These are phyloP conservation scores for Huntiella abstrusa DNA, from an alignment of 2,329 filamentous ascomycete species.

Conservation along the genomic window DNA sequence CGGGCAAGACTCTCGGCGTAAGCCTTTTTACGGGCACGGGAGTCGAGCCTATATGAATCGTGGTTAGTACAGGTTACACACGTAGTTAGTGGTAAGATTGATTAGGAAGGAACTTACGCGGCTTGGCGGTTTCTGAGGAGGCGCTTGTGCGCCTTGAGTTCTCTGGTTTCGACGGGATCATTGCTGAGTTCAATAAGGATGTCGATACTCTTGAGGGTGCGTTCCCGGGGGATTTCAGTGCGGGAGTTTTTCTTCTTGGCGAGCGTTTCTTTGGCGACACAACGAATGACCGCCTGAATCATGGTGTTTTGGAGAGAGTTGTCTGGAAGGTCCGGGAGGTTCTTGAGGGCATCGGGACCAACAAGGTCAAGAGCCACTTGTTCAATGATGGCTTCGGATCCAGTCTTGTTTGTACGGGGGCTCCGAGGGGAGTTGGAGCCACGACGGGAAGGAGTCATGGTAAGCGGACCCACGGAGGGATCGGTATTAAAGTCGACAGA, in stretches of 20 bases:
- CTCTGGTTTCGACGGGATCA: slow-evolving; percentile 87
- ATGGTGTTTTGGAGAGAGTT: not conserved
- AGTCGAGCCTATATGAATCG: slow-evolving; percentile 53
- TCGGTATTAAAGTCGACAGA: too few relatives aligned
- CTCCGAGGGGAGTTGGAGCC: too few relatives aligned
- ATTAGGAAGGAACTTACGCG: slow-evolving; percentile 46
- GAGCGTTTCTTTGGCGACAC: slow-evolving; percentile 47
- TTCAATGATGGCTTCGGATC: too few relatives aligned
- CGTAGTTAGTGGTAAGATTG: not conserved
- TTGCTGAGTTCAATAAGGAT: slow-evolving; percentile 72
- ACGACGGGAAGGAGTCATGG: too few relatives aligned
- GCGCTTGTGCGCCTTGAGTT: slow-evolving; percentile 95
- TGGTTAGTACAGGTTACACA: not conserved
- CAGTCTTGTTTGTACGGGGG: too few relatives aligned
- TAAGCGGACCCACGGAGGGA: too few relatives aligned
- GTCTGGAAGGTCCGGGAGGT: too few relatives aligned
- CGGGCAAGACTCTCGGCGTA: slow-evolving; percentile 93
- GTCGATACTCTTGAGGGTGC: slow-evolving; percentile 89
- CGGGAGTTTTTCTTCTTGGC: slow-evolving; percentile 79
- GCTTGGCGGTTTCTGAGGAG: slow-evolving; percentile 88
- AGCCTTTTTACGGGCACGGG: slow-evolving; percentile 91
- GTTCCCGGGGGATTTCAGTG: slow-evolving; percentile 88
- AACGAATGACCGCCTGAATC: slow-evolving; percentile 22
- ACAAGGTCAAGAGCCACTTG: too few relatives aligned
- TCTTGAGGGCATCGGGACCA: too few relatives aligned